These are phyloP conservation scores for Boletus sp. DNA, from an alignment of 768 basidiomycete genomes.

Conservation along the genomic window DNA sequence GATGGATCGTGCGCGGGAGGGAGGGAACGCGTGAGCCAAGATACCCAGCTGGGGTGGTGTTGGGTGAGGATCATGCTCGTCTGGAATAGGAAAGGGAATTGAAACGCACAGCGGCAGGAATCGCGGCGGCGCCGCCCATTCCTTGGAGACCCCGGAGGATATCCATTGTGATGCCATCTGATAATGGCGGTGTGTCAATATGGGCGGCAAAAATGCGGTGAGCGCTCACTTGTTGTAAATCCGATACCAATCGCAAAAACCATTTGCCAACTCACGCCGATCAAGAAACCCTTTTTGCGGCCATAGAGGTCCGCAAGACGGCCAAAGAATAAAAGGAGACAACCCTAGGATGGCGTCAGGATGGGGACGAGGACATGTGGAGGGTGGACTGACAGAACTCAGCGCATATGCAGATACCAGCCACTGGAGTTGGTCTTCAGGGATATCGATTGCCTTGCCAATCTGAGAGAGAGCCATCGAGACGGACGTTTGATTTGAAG, in stretches of 20 bases:
- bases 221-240: slow-evolving; percentile 50
- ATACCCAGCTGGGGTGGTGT: slow-evolving; percentile 59
- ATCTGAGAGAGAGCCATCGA: slow-evolving; percentile 53
- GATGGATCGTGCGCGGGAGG: slow-evolving; percentile 59
- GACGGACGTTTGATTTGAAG: slow-evolving; percentile 39
- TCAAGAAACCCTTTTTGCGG: slow-evolving; percentile 61
- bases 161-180: slow-evolving; percentile 59
- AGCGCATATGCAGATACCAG: slow-evolving; percentile 63
- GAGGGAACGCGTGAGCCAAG: slow-evolving; percentile 74
- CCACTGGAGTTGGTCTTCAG: slow-evolving; percentile 60
- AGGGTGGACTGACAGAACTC: slow-evolving; percentile 52
- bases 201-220: neutral
- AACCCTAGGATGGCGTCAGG: slow-evolving; percentile 51
- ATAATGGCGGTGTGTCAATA: neutral
- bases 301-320: slow-evolving; percentile 81
- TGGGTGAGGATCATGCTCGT: neutral
- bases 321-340: slow-evolving; percentile 72
- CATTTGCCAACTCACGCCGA: slow-evolving; percentile 52
- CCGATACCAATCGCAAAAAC: slow-evolving; percentile 62
- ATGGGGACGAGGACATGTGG: neutral
- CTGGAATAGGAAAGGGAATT: neutral
- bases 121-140: slow-evolving; percentile 70
- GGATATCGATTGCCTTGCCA: slow-evolving; percentile 45
- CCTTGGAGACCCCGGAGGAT: slow-evolving; percentile 78
- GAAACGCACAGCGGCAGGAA: slow-evolving; percentile 63